Evolutionary conservation across 2,329 filamentous ascomycete species (phyloP).

Genomic region (Byssoonygena ceratinophila): DNA sequence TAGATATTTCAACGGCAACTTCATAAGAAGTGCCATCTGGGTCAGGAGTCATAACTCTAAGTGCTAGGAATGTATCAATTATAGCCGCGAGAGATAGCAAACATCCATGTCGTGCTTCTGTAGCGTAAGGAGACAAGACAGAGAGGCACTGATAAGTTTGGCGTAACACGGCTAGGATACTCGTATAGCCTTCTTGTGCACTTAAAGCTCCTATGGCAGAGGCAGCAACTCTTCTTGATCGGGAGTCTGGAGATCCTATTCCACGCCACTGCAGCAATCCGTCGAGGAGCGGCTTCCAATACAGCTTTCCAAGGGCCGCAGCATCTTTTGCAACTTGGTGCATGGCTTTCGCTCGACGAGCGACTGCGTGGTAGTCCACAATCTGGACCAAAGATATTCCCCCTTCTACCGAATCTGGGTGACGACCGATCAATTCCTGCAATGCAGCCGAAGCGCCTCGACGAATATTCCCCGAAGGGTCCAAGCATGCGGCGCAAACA

Average conservation of each 20-base stretch:
- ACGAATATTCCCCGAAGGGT: conserved; percentile 86
- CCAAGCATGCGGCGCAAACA: conserved; percentile 69
- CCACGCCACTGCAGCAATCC: conserved; percentile 77
- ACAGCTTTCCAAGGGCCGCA: conserved; percentile 51
- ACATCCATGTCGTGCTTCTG: conserved; percentile 37
- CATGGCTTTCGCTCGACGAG: conserved; percentile 72
- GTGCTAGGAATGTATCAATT: conserved; percentile 26
- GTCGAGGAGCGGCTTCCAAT: conserved; percentile 59
- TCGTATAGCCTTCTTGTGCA: conserved; percentile 25
- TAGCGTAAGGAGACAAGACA: conserved; percentile 31
- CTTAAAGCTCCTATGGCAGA: conserved; percentile 51
- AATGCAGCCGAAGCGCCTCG: conserved; percentile 85
- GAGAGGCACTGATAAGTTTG: conserved; percentile 27
- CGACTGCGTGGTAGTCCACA: conserved; percentile 88
- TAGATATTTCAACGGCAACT: conserved; percentile 23
- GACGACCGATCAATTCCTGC: conserved; percentile 85
- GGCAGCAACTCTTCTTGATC: conserved; percentile 62
- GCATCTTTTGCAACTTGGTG: conserved; percentile 62
- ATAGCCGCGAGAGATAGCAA: conserved; percentile 33
- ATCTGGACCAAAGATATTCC: conserved; percentile 80
- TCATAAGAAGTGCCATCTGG: conserved; percentile 20
- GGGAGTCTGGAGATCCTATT: conserved; percentile 65
- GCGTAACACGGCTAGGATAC: conserved; percentile 25
- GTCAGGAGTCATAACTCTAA: conserved; percentile 17
- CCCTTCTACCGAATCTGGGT: conserved; percentile 70